Conservation (phyloP, 2,329 filamentous ascomycete species). For the Colletotrichum orbiculare region DNA sequence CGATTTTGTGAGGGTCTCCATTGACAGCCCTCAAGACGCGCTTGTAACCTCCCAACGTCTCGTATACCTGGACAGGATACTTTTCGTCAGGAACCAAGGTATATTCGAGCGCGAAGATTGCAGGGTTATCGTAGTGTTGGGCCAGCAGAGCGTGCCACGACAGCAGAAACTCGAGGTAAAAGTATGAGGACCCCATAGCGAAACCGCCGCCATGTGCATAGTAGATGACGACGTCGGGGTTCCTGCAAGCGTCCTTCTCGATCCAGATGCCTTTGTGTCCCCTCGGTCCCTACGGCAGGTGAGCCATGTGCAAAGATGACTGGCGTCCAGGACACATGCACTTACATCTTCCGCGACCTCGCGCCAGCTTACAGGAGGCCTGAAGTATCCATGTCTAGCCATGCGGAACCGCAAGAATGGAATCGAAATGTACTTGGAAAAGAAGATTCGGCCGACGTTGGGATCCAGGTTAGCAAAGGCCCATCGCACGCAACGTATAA, state of each 20-base stretch:
- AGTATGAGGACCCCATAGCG: conserved; percentile 82
- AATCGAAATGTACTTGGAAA: conserved; percentile 77
- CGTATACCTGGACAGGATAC: conserved; percentile 79
- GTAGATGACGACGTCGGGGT: conserved; percentile 82
- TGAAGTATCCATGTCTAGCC: conserved; percentile 75
- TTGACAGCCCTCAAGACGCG: conserved; percentile 70
- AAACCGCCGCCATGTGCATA: conserved; percentile 89
- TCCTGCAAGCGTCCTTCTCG: conserved; percentile 65
- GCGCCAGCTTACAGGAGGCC: conserved; percentile 71
- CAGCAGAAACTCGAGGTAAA: conserved; percentile 86
- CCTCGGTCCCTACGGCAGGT: conserved; percentile 29
- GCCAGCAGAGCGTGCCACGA: conserved; percentile 76
- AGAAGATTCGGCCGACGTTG: conserved; percentile 78
- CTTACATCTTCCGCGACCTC: conserved; percentile 60
- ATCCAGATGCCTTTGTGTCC: conserved; percentile 76
- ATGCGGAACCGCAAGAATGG: conserved; percentile 82
- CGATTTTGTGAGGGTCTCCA: conserved; percentile 69
- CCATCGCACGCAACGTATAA: conserved; percentile 81
- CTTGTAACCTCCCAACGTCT: conserved; percentile 77
- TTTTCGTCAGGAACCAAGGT: conserved; percentile 79
- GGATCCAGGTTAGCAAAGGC: conserved; percentile 79
- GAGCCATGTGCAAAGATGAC: background rate
- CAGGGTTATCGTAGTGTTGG: conserved; percentile 78
- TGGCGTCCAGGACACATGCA: conserved; percentile 17
- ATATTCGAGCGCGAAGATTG: conserved; percentile 84